Conservation (phyloP, 2,329 filamentous ascomycete species). For the Aspergillus sclerotialis region DNA sequence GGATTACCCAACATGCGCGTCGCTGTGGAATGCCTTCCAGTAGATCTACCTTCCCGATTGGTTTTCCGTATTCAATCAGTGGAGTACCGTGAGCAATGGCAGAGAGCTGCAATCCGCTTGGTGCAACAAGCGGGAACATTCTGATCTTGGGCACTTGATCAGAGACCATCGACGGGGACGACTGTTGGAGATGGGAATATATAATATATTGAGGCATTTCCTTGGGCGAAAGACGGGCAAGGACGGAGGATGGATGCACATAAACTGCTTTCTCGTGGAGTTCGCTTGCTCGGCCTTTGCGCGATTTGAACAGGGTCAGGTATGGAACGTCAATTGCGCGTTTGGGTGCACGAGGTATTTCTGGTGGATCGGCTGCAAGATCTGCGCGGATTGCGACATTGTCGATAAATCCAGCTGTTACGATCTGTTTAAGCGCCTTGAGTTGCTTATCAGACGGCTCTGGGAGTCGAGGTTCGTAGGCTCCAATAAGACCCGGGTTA, state of each 20-base stretch:
- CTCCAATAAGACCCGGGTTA: slow-evolving; percentile 45
- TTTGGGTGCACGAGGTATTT: slow-evolving; percentile 61
- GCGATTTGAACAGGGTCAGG: slow-evolving; percentile 69
- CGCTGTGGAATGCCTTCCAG: slow-evolving; percentile 41
- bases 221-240: slow-evolving; percentile 61
- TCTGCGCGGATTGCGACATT: slow-evolving; percentile 90
- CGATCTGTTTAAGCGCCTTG: slow-evolving; percentile 80
- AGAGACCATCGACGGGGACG: slow-evolving; percentile 46
- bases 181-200: slow-evolving; percentile 76
- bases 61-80: slow-evolving; percentile 77
- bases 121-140: slow-evolving; percentile 79
- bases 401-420: slow-evolving; percentile 87
- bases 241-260: slow-evolving; percentile 76
- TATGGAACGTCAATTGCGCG: slow-evolving; percentile 93
- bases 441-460: slow-evolving; percentile 62
- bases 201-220: slow-evolving; percentile 83
- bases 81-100: slow-evolving; percentile 78
- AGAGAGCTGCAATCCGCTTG: slow-evolving; percentile 68
- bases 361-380: slow-evolving; percentile 65
- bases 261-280: slow-evolving; percentile 64
- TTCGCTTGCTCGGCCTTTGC: slow-evolving; percentile 37
- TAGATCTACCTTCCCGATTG: slow-evolving; percentile 69
- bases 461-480: slow-evolving; percentile 46
- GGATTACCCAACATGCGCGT: slow-evolving; percentile 77
- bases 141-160: slow-evolving; percentile 64